Evolutionary conservation across 2,329 filamentous ascomycete species (phyloP).

Genomic region (Xylariaceae sp.): DNA sequence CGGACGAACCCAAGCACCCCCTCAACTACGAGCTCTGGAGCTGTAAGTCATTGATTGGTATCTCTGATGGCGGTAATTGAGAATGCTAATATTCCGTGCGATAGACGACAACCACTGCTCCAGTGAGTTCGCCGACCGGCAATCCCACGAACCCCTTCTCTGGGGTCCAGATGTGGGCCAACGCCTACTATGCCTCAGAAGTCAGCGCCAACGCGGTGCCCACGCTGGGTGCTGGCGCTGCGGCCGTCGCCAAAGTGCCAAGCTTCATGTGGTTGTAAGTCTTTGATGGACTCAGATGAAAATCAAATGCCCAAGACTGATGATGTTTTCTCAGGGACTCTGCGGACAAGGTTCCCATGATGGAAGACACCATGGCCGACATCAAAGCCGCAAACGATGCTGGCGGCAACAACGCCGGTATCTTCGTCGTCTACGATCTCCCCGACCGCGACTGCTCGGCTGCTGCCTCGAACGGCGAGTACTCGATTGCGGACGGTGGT

Average conservation of each 20-base stretch:
- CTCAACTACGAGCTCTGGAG: slow-evolving; percentile 5
- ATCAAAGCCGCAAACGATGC: slow-evolving; percentile 37
- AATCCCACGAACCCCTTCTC: slow-evolving; percentile 52
- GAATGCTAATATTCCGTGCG: slow-evolving; percentile 1
- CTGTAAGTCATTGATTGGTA: slow-evolving; percentile 14
- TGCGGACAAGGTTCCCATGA: slow-evolving; percentile 43
- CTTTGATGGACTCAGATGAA: neutral
- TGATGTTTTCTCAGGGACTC: slow-evolving; percentile 40
- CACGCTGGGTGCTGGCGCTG: slow-evolving; percentile 51
- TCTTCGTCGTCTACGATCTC: slow-evolving; percentile 53
- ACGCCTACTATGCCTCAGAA: slow-evolving; percentile 52
- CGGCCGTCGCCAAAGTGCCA: slow-evolving; percentile 47
- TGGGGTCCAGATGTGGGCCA: slow-evolving; percentile 48
- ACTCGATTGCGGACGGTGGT: slow-evolving; percentile 45
- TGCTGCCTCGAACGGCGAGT: slow-evolving; percentile 53
- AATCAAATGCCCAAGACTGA: too few species aligned
- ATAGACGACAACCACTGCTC: slow-evolving; percentile 17
- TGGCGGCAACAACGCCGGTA: slow-evolving; percentile 41
- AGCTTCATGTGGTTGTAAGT: slow-evolving; percentile 49
- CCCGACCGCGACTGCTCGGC: slow-evolving; percentile 56
- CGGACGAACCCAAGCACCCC: slow-evolving; percentile 5
- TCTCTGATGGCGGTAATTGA: neutral
- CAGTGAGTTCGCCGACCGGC: slow-evolving; percentile 34
- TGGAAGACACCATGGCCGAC: slow-evolving; percentile 42
- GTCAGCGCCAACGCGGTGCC: slow-evolving; percentile 55